Evolutionary conservation across 106 monocot genomes (phyloP).

Genomic region (Triglochin maritima): DNA sequence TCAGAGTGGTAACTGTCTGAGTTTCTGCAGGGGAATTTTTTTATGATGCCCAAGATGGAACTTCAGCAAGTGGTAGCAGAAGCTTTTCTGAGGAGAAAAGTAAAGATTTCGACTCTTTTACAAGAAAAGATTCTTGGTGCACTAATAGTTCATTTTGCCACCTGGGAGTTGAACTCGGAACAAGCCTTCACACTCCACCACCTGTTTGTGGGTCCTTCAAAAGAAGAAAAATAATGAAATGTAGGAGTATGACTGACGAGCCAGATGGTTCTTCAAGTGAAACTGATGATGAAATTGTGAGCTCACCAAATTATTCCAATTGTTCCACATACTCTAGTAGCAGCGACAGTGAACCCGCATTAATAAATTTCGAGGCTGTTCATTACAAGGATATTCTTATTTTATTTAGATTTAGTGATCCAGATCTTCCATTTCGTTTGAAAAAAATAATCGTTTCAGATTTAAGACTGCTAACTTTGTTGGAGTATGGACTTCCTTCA

Average conservation of each 20-base stretch:
- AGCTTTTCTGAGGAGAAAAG: not conserved
- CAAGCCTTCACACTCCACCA: conserved; percentile 20
- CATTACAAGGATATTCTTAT: conserved; percentile 70
- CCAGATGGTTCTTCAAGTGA: conserved; percentile 27
- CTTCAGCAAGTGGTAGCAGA: conserved; percentile 13
- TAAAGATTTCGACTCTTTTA: conserved; percentile 13
- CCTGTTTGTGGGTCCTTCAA: conserved; percentile 61
- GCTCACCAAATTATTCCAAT: conserved; percentile 27
- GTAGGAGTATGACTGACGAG: conserved; percentile 8
- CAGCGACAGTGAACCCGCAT: conserved; percentile 29
- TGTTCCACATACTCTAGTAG: conserved; percentile 23
- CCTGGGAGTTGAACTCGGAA: not conserved
- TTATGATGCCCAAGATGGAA: conserved; percentile 65
- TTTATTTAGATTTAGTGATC: conserved; percentile 74
- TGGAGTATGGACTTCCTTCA: conserved; percentile 95
- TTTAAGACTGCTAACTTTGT: conserved; percentile 55
- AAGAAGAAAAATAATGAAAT: conserved; percentile 65
- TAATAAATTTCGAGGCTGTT: conserved; percentile 28
- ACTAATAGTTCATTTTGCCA: not conserved
- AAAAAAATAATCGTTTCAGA: conserved; percentile 73
- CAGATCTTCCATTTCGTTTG: conserved; percentile 74
- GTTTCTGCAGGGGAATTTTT: conserved; percentile 63
- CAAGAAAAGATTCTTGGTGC: conserved; percentile 7
- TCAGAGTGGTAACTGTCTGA: not conserved
- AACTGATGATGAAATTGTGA: conserved; percentile 31